Evolutionary conservation across 2,329 filamentous ascomycete species (phyloP).

Genomic region (Neophaeococcomyces aloes): DNA sequence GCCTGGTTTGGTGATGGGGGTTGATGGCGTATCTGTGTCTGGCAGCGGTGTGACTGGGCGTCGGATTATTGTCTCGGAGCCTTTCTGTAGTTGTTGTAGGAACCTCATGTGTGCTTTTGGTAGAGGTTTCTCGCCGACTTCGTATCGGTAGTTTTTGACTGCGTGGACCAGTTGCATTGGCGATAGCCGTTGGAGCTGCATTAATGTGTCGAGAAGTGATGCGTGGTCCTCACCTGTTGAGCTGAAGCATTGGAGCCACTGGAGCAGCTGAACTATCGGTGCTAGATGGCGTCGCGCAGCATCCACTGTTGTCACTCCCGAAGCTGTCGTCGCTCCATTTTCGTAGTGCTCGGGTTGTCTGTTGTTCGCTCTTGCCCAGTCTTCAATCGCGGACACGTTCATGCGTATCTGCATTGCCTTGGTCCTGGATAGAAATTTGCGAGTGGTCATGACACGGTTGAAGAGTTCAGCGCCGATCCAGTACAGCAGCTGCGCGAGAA

Average conservation of each 20-base stretch:
- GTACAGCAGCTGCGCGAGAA: conserved; percentile 84
- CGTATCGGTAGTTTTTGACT: conserved; percentile 83
- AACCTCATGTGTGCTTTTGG: conserved; percentile 84
- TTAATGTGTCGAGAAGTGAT: conserved; percentile 73
- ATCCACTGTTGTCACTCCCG: conserved; percentile 78
- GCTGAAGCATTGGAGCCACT: conserved; percentile 97
- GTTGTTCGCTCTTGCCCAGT: conserved; percentile 92
- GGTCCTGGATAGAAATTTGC: conserved; percentile 85
- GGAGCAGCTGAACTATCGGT: conserved; percentile 82
- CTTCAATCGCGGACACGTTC: conserved; percentile 91
- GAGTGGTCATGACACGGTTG: conserved; percentile 94
- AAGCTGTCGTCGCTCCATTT: conserved; percentile 73
- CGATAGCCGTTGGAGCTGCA: conserved; percentile 75
- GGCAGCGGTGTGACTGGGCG: conserved; percentile 40
- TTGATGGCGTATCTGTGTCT: conserved; percentile 13
- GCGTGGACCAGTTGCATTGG: conserved; percentile 85
- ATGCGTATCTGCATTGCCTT: conserved; percentile 99
- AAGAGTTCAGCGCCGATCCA: conserved; percentile 95
- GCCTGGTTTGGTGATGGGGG: conserved; percentile 7
- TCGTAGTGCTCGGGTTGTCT: conserved; percentile 92
- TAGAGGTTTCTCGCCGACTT: conserved; percentile 88
- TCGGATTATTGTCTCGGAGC: conserved; percentile 43
- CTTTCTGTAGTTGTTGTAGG: conserved; percentile 66
- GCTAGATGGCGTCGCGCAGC: conserved; percentile 73
- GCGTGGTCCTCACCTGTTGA: conserved; percentile 84